Evolutionary conservation across 192 early-diverging fungal species (phyloP).

Genomic region (Coemansia sp.): DNA sequence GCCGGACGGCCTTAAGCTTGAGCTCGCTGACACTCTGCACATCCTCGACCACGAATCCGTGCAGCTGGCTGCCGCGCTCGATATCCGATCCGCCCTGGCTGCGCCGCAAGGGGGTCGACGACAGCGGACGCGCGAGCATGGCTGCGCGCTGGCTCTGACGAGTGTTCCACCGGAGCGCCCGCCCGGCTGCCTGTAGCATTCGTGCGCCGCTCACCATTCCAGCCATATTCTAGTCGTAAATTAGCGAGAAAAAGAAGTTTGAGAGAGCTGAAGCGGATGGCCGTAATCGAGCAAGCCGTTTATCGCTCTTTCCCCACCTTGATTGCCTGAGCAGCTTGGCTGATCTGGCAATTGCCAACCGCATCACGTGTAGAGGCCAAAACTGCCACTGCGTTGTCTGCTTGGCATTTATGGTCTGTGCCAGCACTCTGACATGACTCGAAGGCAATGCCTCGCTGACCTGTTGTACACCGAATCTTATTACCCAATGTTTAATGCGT

Average conservation of each 20-base stretch:
- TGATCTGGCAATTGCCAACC: too few relatives aligned
- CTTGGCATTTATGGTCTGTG: too few relatives aligned
- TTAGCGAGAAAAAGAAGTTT: too few relatives aligned
- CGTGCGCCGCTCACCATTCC: slow-evolving; percentile 16
- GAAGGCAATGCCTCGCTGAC: too few relatives aligned
- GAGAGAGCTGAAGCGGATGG: too few relatives aligned
- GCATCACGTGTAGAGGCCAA: too few relatives aligned
- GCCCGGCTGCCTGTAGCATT: slow-evolving; percentile 14
- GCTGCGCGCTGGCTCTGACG: neutral
- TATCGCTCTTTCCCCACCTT: too few relatives aligned
- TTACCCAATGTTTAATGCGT: neutral
- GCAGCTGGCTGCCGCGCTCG: slow-evolving; percentile 19
- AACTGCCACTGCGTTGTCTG: too few relatives aligned
- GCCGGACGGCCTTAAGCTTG: slow-evolving; percentile 67
- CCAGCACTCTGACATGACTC: too few relatives aligned
- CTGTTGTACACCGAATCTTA: too few relatives aligned
- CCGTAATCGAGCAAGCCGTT: too few relatives aligned
- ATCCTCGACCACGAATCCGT: slow-evolving; percentile 48
- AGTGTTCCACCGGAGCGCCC: neutral
- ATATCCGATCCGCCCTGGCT: neutral
- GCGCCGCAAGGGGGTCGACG: neutral
- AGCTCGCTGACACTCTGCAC: slow-evolving; percentile 66
- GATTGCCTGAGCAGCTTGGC: too few relatives aligned
- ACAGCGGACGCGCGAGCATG: neutral
- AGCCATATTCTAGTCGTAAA: neutral